A percentile compares a stretch with the other conserved stretches of the same genome.
These are phyloP conservation scores for Kondoa subrosea DNA, from an alignment of 768 basidiomycete genomes.

Conservation along the genomic window DNA sequence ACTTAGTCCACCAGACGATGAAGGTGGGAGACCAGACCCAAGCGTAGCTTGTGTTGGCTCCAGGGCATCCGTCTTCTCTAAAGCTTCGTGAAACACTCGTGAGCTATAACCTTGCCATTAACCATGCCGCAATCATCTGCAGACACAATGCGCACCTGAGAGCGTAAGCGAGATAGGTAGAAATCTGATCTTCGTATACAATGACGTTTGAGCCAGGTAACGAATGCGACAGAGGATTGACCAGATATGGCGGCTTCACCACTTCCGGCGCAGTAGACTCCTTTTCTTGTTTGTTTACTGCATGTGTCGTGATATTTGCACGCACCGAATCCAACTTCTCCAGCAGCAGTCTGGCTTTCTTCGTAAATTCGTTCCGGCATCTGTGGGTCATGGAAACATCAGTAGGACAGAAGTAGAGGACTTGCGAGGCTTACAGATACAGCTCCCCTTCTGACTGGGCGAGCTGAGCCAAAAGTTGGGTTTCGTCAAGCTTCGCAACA, in stretches of 20 bases:
- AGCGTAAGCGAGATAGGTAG: background rate
- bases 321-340: background rate
- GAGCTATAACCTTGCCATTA: too few species aligned
- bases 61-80: too few species aligned
- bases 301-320: background rate
- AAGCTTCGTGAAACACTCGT: too few species aligned
- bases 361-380: too few species aligned
- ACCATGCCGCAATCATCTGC: too few species aligned
- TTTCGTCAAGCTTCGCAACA: background rate
- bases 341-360: background rate
- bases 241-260: background rate
- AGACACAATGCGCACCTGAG: too few species aligned
- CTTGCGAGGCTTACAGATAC: background rate
- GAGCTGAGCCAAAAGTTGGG: background rate
- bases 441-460: background rate
- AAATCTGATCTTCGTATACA: background rate
- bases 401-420: too few species aligned
- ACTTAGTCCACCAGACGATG: background rate
- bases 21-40: background rate
- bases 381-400: too few species aligned
- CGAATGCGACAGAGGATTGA: background rate
- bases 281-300: background rate
- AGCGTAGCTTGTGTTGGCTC: too few species aligned
- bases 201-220: background rate
- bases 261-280: background rate